Conservation (phyloP, 1,284 basidiomycete genomes). For the Tilletiopsis washingtonensis region DNA sequence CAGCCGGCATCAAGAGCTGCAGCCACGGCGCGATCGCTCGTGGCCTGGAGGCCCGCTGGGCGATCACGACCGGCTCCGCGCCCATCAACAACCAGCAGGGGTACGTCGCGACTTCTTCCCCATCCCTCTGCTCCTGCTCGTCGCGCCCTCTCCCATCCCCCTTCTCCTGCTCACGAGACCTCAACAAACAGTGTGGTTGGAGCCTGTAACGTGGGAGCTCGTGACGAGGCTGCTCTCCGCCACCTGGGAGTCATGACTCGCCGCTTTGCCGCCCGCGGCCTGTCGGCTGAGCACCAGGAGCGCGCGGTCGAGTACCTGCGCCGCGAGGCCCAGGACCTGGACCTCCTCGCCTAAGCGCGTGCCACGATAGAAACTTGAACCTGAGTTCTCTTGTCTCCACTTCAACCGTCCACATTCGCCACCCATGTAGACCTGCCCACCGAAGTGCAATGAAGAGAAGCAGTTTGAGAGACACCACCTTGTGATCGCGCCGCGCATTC, state of each 20-base stretch:
- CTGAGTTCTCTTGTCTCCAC: no score
- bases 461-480: no score
- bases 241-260: neutral
- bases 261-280: neutral
- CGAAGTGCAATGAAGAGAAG: no score
- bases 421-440: no score
- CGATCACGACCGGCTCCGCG: neutral
- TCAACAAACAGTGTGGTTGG: no score
- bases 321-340: neutral
- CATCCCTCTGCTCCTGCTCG: no score
- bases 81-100: neutral
- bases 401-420: no score
- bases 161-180: no score
- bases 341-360: neutral
- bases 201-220: neutral
- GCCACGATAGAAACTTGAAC: no score
- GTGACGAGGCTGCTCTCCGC: neutral
- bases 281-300: neutral
- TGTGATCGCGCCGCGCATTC: no score
- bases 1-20: neutral
- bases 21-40: neutral
- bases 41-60: neutral
- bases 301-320: neutral
- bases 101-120: no score
- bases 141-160: no score